Conservation (phyloP, 1,284 basidiomycete genomes). For the Cutaneotrichosporon sp. region DNA sequence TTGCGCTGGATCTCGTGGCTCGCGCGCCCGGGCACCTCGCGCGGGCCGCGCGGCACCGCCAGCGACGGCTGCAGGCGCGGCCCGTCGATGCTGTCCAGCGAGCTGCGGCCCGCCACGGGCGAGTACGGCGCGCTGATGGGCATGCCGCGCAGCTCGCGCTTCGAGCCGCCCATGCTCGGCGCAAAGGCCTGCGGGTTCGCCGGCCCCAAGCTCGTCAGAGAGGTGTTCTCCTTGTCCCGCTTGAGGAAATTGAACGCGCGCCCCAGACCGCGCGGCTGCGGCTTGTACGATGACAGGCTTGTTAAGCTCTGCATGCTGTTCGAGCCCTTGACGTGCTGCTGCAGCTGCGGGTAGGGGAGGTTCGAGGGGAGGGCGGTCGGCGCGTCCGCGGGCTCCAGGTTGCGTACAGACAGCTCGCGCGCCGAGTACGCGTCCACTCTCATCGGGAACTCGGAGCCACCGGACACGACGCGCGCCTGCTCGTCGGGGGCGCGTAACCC, state of each 20-base stretch:
- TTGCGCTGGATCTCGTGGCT: slow-evolving; percentile 13
- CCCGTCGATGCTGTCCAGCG: slow-evolving; percentile 9
- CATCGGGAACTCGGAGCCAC: slow-evolving; percentile 50
- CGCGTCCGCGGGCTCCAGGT: slow-evolving; percentile 44
- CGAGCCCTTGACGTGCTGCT: slow-evolving; percentile 26
- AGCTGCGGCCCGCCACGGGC: neutral
- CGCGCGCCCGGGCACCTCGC: slow-evolving; percentile 7
- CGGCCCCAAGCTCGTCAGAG: slow-evolving; percentile 1
- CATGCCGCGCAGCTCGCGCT: slow-evolving; percentile 16
- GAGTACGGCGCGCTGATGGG: slow-evolving; percentile 5
- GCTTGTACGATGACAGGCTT: slow-evolving; percentile 26
- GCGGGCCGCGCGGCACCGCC: slow-evolving; percentile 14
- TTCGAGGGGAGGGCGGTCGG: slow-evolving; percentile 57
- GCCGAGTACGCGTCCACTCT: slow-evolving; percentile 49
- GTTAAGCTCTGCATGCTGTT: slow-evolving; percentile 36
- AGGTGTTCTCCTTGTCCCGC: slow-evolving; percentile 36
- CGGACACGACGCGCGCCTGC: slow-evolving; percentile 40
- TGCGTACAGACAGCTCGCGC: slow-evolving; percentile 45
- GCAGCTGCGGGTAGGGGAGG: slow-evolving; percentile 72
- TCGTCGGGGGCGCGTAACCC: slow-evolving; percentile 12
- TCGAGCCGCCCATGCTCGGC: slow-evolving; percentile 3
- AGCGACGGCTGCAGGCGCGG: slow-evolving; percentile 9
- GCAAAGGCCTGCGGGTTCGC: neutral
- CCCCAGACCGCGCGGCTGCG: slow-evolving; percentile 17
- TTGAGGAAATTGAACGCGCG: slow-evolving; percentile 31